Conservation (phyloP, 768 basidiomycete genomes). For the Phanerodontia chrysosporium region DNA sequence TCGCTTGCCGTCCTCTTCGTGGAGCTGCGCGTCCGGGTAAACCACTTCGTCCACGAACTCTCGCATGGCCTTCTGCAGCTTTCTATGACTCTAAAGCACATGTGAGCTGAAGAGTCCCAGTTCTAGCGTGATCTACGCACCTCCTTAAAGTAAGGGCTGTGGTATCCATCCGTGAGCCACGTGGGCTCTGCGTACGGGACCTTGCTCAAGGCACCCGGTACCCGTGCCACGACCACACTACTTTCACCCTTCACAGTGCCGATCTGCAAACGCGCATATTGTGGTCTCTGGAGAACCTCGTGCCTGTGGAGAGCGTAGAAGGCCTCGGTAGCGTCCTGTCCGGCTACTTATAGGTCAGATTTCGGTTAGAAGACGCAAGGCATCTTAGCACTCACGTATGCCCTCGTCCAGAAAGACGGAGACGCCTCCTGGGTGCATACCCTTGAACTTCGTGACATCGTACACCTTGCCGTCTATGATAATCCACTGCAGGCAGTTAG, state of each 20-base stretch:
- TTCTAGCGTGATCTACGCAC: slow-evolving; percentile 30
- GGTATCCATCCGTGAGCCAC: slow-evolving; percentile 70
- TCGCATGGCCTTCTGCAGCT: slow-evolving; percentile 56
- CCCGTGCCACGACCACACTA: slow-evolving; percentile 44
- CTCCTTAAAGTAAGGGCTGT: slow-evolving; percentile 76
- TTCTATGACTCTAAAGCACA: slow-evolving; percentile 49
- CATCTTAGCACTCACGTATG: slow-evolving; percentile 49
- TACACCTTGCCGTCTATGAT: slow-evolving; percentile 83
- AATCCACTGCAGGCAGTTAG: slow-evolving; percentile 57
- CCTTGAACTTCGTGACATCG: slow-evolving; percentile 75
- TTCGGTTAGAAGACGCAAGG: neutral
- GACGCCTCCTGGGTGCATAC: slow-evolving; percentile 79
- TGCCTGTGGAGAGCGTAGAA: slow-evolving; percentile 89
- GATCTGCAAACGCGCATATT: slow-evolving; percentile 69
- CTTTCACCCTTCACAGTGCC: slow-evolving; percentile 67
- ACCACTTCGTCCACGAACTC: slow-evolving; percentile 70
- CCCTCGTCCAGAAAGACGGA: slow-evolving; percentile 75
- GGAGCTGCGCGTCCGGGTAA: slow-evolving; percentile 40
- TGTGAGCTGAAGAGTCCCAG: neutral
- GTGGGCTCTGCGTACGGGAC: slow-evolving; percentile 90
- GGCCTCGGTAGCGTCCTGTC: slow-evolving; percentile 80
- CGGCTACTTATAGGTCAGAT: slow-evolving; percentile 37
- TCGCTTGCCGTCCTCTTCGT: slow-evolving; percentile 89
- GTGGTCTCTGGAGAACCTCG: slow-evolving; percentile 74
- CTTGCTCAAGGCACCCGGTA: slow-evolving; percentile 56